These are phyloP conservation scores for Punctularia strigosozonata DNA, from an alignment of 768 basidiomycete genomes.

Conservation along the genomic window DNA sequence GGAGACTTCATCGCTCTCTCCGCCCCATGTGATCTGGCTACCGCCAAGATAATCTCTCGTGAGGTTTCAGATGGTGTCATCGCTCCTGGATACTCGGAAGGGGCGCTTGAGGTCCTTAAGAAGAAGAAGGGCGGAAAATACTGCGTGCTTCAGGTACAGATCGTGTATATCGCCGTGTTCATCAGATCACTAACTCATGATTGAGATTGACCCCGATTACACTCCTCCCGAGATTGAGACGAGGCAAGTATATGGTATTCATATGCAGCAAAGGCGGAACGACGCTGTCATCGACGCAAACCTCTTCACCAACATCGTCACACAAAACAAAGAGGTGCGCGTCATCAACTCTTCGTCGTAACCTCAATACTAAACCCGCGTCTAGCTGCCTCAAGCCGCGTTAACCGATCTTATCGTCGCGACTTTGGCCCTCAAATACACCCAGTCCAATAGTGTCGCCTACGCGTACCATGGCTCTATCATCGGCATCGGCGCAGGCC, in stretches of 20 bases:
- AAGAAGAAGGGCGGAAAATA: conserved; percentile 99
- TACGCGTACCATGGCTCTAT: conserved; percentile 89
- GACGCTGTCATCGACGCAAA: conserved; percentile 73
- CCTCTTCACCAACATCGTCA: conserved; percentile 83
- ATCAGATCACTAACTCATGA: background rate
- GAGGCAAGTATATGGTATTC: conserved; percentile 89
- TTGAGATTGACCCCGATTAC: conserved; percentile 82
- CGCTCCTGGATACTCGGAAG: conserved; percentile 81
- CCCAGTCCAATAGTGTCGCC: conserved; percentile 97
- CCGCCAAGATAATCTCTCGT: conserved; percentile 94
- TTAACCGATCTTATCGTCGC: conserved; percentile 91
- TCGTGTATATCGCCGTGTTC: background rate
- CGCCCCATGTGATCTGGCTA: conserved; percentile 83
- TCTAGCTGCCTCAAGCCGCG: conserved; percentile 63
- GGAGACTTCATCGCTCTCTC: conserved; percentile 98
- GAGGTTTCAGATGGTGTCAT: conserved; percentile 99
- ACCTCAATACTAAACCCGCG: conserved; percentile 4
- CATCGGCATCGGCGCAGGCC: conserved; percentile 93
- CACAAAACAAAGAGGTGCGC: conserved; percentile 73
- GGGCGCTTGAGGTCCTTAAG: conserved; percentile 79
- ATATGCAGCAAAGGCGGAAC: conserved; percentile 84
- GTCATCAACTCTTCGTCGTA: background rate
- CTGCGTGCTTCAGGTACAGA: conserved; percentile 86
- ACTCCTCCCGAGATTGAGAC: conserved; percentile 75
- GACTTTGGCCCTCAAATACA: conserved; percentile 95